phyloP scores from a whole-genome alignment of 202 grass and related monocot species.

The Carex arenaria region DNA sequence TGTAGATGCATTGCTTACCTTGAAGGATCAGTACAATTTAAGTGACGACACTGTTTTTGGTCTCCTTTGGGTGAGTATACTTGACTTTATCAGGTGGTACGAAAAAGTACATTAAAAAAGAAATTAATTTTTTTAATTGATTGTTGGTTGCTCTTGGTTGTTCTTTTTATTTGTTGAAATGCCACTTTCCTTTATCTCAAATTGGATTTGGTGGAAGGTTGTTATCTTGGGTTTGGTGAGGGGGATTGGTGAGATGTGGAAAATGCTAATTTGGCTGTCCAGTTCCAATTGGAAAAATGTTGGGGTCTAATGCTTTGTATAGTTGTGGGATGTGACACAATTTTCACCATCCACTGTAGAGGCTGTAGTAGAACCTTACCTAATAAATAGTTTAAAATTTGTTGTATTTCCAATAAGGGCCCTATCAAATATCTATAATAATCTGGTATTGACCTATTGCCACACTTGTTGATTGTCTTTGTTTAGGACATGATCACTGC shows the following conservation, averaged over 20 bases:
- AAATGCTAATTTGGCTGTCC: conserved; percentile 32
- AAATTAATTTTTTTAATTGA: not conserved
- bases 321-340: not conserved
- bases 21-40: conserved; percentile 79
- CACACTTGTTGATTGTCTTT: not conserved
- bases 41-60: conserved; percentile 94
- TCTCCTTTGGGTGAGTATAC: conserved; percentile 81
- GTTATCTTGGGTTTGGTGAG: conserved; percentile 37
- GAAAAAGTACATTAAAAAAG: not conserved
- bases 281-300: conserved; percentile 18
- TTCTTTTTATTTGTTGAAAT: conserved; percentile 4
- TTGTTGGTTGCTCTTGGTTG: not conserved
- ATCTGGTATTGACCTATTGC: not conserved
- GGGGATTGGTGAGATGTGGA: conserved; percentile 29
- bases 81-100: not conserved
- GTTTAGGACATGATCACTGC: conserved; percentile 96
- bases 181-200: not conserved
- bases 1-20: conserved; percentile 84
- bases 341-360: not conserved
- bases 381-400: not conserved
- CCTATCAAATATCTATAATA: not conserved
- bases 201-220: conserved; percentile 32
- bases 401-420: not conserved
- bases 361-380: not conserved
- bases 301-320: conserved; percentile 17